Percentiles rank a stretch among this genome's conserved stretches.
These are phyloP conservation scores for Fusarium redolens DNA, from an alignment of 2,329 filamentous ascomycete species.

Conservation along the genomic window DNA sequence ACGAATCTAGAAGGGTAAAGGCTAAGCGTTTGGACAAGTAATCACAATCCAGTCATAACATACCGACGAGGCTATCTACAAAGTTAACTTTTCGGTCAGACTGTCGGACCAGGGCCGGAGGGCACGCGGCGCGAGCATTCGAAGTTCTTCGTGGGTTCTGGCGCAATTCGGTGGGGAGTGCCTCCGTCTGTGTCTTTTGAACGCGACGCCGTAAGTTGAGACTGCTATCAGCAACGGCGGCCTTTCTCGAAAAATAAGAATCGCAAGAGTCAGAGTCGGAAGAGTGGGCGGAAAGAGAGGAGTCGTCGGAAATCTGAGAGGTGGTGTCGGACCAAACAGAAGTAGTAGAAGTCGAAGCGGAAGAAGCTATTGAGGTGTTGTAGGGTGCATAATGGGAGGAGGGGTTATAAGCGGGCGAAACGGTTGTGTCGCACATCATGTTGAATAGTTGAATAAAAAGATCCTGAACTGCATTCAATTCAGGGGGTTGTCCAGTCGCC, in stretches of 20 bases:
- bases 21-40: conserved; percentile 49
- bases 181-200: conserved; percentile 51
- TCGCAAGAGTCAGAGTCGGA: conserved; percentile 65
- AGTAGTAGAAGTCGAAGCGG: conserved; percentile 79
- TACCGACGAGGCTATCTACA: conserved; percentile 97
- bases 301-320: conserved; percentile 76
- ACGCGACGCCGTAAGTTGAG: conserved; percentile 39
- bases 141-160: conserved; percentile 71
- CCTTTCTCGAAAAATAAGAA: conserved; percentile 51
- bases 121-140: conserved; percentile 68
- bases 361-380: conserved; percentile 77
- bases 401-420: conserved; percentile 63
- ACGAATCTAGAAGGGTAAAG: conserved; percentile 76
- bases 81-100: conserved; percentile 93
- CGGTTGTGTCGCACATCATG: conserved; percentile 67
- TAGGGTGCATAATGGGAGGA: conserved; percentile 68
- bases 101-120: conserved; percentile 84
- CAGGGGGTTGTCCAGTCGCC: conserved; percentile 63
- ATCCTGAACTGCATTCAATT: conserved; percentile 50
- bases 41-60: conserved; percentile 59
- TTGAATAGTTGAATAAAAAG: conserved; percentile 55
- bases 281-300: conserved; percentile 70
- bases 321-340: conserved; percentile 83
- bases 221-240: conserved; percentile 37
- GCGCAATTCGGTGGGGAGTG: conserved; percentile 70